Evolutionary conservation across 2,329 filamentous ascomycete species (phyloP).

Genomic region (Graphilbum fragrans): DNA sequence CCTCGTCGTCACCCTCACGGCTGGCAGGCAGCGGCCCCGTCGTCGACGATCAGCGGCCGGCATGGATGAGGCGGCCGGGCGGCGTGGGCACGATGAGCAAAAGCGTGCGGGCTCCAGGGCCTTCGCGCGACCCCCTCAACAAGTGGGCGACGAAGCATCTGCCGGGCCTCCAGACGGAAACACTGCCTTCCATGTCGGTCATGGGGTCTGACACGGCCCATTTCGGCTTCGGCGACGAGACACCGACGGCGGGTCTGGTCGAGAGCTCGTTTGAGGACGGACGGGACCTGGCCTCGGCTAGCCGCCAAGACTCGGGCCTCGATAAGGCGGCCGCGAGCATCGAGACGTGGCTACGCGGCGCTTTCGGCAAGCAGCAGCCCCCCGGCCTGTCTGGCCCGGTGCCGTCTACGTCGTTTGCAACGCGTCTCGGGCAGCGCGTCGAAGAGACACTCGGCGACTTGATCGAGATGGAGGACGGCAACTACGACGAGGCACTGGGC

Average conservation of each 20-base stretch:
- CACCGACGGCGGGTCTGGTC: constrained; percentile 25
- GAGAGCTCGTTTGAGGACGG: constrained; percentile 37
- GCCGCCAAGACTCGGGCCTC: constrained; percentile 41
- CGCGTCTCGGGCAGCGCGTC: constrained; percentile 6
- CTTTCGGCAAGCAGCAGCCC: constrained; percentile 49
- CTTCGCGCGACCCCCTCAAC: constrained; percentile 74
- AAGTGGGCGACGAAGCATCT: constrained; percentile 74
- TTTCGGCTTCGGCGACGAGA: constrained; percentile 35
- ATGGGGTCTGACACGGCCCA: constrained; percentile 48
- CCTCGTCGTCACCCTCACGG: constrained; percentile 22
- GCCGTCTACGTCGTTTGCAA: constrained; percentile 7
- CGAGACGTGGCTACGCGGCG: constrained; percentile 80
- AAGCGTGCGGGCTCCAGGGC: constrained; percentile 62
- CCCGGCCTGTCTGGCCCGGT: background rate
- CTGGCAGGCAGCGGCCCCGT: constrained; percentile 20
- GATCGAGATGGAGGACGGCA: constrained; percentile 58
- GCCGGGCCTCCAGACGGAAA: constrained; percentile 62
- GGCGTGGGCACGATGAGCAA: constrained; percentile 74
- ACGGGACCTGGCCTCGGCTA: constrained; percentile 23
- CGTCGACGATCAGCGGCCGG: constrained; percentile 25
- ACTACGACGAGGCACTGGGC: constrained; percentile 38
- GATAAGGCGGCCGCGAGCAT: constrained; percentile 80
- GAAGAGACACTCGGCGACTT: constrained; percentile 44
- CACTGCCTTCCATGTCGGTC: constrained; percentile 53
- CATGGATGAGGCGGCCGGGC: constrained; percentile 70